Base-by-base conservation (phyloP, 1,139 yeast genomes). In the Geotrichum australiense region DNA sequence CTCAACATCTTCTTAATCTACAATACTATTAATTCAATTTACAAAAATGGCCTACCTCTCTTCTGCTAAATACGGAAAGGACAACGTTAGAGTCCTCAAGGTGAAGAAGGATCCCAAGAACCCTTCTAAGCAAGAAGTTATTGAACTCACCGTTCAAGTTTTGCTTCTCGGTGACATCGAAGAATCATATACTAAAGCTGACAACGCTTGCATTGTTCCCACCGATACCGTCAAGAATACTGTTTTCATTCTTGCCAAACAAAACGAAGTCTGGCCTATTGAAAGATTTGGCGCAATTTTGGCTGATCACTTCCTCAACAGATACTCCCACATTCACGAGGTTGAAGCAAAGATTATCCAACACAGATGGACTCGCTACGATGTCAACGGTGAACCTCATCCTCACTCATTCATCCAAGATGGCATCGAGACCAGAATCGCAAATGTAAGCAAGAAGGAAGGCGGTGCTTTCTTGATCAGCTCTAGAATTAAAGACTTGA, bases 211-310 rank as follows among this genome's bases (percentile, higher is more conserved):
- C n/a, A 78, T 87, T 56, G 94, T 87, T 37, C 96, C 96, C 44
- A 87, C 96, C 10, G 96, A 87, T 63, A 86, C 96, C 1, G 89
- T 86, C 48, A 87, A 87, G 65, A 87, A 87, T 70, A 87, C 96
- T 43, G 76, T 85, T 50, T 71, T 59, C 79, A 61, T 87, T 30
- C 79, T 84, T 54, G 96, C 95, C 49, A 84, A 83, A 65, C 80
- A 71, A 56, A 72, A 77, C 46, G 84, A 84, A 47, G 66, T 63
- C 32, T 84, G 91, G 84, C 95, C 96, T 48, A 80, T 84, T 53
- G 96, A 87, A 70, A 70, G 82, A 46, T 87, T 85, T 64, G 96
- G 93, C 30, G 86, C 89, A 30, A 84, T 78, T 51, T 69, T 87
- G 50, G 94, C 86, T 36, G 69, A 78, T 56, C 96, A 86, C 62